phyloP scores from a whole-genome alignment of 108 stramenopile species.

The Cyclotella kingstonii region DNA sequence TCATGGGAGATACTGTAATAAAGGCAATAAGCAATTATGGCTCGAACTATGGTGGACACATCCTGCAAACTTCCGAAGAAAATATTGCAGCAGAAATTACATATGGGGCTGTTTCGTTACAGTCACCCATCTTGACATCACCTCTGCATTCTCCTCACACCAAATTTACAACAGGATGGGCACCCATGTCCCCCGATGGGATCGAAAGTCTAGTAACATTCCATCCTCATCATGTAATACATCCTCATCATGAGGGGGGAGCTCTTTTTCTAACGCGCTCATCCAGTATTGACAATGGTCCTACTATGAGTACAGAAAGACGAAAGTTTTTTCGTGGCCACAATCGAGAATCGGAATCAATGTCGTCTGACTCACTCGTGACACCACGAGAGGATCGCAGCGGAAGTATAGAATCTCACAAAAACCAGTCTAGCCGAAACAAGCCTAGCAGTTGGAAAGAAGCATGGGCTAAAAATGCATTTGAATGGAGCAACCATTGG shows the following conservation, averaged over 20 bases:
- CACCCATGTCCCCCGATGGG: slow-evolving; percentile 22
- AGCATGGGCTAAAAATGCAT: slow-evolving; percentile 48
- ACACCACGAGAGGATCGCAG: no score
- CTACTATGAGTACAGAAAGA: not conserved
- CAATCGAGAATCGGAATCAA: not conserved
- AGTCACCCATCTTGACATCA: not conserved
- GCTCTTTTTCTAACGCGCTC: slow-evolving; percentile 10
- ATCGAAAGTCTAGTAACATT: slow-evolving; percentile 36
- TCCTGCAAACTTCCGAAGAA: not conserved
- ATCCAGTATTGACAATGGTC: slow-evolving; percentile 2
- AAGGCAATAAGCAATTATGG: slow-evolving; percentile 47
- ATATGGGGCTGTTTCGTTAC: no score
- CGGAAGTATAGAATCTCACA: no score
- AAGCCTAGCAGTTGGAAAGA: slow-evolving; percentile 59
- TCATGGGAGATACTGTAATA: slow-evolving; percentile 36
- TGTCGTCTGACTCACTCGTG: no score
- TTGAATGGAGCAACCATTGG: slow-evolving; percentile 58
- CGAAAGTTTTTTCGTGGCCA: slow-evolving; percentile 1
- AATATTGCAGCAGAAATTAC: not conserved
- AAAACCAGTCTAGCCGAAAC: not conserved
- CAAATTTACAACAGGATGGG: slow-evolving; percentile 26
- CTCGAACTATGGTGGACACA: slow-evolving; percentile 1
- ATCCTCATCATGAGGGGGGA: slow-evolving; percentile 37
- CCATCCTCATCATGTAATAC: slow-evolving; percentile 46
- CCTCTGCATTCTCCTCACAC: not conserved